A percentile compares a stretch with the other conserved stretches of the same genome.
phyloP scores from a whole-genome alignment of 1,284 basidiomycete species.

The Neonothopanus nambi region DNA sequence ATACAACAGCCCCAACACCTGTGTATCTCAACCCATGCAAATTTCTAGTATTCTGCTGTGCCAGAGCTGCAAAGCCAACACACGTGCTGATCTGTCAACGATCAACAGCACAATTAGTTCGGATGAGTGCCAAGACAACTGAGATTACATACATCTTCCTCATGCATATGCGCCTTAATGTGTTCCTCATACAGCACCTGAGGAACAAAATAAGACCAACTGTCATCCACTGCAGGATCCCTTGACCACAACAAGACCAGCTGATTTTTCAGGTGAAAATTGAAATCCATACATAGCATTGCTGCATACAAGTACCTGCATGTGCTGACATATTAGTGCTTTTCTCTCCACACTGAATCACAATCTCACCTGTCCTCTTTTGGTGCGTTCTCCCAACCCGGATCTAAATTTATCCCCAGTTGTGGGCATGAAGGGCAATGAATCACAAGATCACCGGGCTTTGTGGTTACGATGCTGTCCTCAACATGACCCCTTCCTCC shows the following conservation, averaged over 20 bases:
- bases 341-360: too few species aligned
- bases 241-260: neutral
- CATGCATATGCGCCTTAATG: neutral
- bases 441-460: slow-evolving; percentile 28
- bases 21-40: slow-evolving; percentile 4
- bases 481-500: slow-evolving; percentile 30
- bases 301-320: neutral
- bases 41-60: neutral
- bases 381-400: slow-evolving; percentile 22
- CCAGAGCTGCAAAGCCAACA: slow-evolving; percentile 8
- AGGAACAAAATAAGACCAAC: slow-evolving; percentile 7
- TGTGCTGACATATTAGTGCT: too few species aligned
- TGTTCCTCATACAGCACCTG: neutral
- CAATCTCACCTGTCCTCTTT: neutral
- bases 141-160: slow-evolving; percentile 1
- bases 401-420: slow-evolving; percentile 31
- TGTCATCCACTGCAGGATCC: neutral
- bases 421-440: slow-evolving; percentile 37
- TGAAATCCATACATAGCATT: neutral
- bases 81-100: slow-evolving; percentile 10
- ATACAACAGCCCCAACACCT: slow-evolving; percentile 2
- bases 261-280: slow-evolving; percentile 4
- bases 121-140: too few species aligned
- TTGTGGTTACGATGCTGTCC: slow-evolving; percentile 21
- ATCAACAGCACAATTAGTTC: neutral